Base-by-base conservation (phyloP, 2,329 filamentous ascomycete species). In the Cryphonectria carpinicola region DNA sequence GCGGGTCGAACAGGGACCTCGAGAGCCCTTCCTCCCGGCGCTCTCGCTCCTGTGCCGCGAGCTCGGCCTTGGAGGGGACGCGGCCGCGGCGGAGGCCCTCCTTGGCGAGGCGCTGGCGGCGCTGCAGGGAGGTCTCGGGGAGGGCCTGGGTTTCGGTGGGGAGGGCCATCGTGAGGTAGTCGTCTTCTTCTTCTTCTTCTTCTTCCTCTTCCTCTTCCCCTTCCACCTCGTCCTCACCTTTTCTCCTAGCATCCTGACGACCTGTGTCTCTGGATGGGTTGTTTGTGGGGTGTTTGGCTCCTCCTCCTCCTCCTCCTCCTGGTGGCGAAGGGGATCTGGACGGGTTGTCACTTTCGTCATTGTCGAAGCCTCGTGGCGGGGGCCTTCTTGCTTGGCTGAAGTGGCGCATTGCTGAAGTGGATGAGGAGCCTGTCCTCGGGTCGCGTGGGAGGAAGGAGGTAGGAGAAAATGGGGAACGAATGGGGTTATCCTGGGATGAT, bases 151-250 rank as follows among this genome's bases (percentile, higher is more conserved):
- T 77, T 82, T 87, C 78, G 39, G 97, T 93, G 25, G 88, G 86
- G 78, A 99, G 95, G 19, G 90, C 86, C 95, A 99, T 98, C 76
- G 91, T 94, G 92, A 99, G 97, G 85, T 99, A 98, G 81, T 99
- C 96, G 74, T 98, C 94, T 73, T 94, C 93, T 28, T 94, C 93
- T 8, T 93, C 92, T 3, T 86, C 85, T 0, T 77, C 79, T 7
- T 74, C 74, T 70, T 71, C 74, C 70, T 71, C 54, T 10, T 19
- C 65, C 37, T 67, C n/a, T 6, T 49, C 46, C 8, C 19, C 1
- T 6, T 5, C 6, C 46, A n/a, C 28, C 35, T 37, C 35, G 35
- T 37, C 37, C 37, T 39, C 37, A 11, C 8, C 10, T 39, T 39
- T 39, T 39, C 37, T 39, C 11, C 37, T 39, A 28, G 1, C 28